Evolutionary conservation across 1,284 basidiomycete genomes (phyloP).

Genomic region (Laetiporus sulphureus): DNA sequence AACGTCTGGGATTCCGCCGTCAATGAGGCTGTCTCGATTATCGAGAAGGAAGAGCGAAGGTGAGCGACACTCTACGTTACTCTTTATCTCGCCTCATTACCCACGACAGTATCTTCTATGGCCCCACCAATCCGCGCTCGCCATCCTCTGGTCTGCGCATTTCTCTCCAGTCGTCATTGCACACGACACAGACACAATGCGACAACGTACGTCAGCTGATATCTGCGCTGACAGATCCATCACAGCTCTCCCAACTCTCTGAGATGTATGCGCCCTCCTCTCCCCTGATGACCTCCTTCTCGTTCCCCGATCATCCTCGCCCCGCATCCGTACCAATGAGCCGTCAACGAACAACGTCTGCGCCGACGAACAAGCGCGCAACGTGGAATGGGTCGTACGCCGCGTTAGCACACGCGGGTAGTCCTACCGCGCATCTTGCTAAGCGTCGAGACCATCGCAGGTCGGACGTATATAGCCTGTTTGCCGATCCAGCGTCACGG

Average conservation of each 20-base stretch:
- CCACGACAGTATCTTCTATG: conserved; percentile 27
- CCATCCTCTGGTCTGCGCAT: conserved; percentile 57
- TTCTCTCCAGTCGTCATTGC: conserved; percentile 61
- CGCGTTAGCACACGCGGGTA: conserved; percentile 38
- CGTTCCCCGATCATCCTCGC: conserved; percentile 29
- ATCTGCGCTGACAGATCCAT: conserved; percentile 62
- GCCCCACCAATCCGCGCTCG: conserved; percentile 37
- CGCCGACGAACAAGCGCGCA: conserved; percentile 44
- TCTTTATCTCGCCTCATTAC: background rate
- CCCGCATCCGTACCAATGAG: conserved; percentile 37
- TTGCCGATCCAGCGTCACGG: conserved; percentile 25
- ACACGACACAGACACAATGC: conserved; percentile 69
- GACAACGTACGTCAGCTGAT: conserved; percentile 74
- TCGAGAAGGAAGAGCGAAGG: conserved; percentile 68
- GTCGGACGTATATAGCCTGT: conserved; percentile 44
- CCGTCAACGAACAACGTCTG: conserved; percentile 21
- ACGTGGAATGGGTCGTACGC: conserved; percentile 70
- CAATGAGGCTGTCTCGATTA: conserved; percentile 52
- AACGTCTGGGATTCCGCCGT: conserved; percentile 66
- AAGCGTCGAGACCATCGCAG: conserved; percentile 44
- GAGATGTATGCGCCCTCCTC: conserved; percentile 83
- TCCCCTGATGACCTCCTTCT: conserved; percentile 38
- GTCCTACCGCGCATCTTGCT: conserved; percentile 33
- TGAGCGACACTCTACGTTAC: conserved; percentile 23
- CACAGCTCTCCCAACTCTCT: conserved; percentile 62